A percentile compares a stretch with the other conserved stretches of the same genome.
Conservation (phyloP, 169 alveolate species). For the Plasmodium malariae region DNA sequence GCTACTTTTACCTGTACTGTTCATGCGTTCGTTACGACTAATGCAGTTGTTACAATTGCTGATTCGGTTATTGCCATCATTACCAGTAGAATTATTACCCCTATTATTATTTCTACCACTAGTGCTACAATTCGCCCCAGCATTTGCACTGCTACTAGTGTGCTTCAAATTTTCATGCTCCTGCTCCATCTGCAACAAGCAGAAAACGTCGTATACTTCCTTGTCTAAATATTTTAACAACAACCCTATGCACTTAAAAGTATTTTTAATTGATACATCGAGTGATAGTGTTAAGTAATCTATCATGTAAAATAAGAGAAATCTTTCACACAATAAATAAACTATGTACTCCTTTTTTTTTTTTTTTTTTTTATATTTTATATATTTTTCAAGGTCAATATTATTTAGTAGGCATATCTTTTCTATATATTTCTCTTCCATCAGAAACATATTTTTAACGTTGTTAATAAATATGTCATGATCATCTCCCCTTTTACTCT, state of each 20-base stretch:
- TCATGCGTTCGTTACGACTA: not conserved
- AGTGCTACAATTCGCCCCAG: too few relatives aligned
- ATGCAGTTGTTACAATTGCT: not conserved
- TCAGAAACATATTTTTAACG: slow-evolving; percentile 39
- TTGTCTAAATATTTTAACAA: slow-evolving; percentile 49
- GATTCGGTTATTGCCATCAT: not conserved
- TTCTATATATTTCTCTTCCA: slow-evolving; percentile 63
- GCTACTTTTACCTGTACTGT: not conserved
- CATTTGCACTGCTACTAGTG: not conserved
- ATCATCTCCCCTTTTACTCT: not conserved
- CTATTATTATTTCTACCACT: too few relatives aligned
- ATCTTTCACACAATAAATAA: slow-evolving; percentile 60
- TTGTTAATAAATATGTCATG: slow-evolving; percentile 16
- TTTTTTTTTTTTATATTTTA: slow-evolving; percentile 65
- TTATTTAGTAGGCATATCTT: slow-evolving; percentile 65
- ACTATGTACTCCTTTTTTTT: slow-evolving; percentile 67
- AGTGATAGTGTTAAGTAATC: slow-evolving; percentile 65
- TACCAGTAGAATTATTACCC: not conserved
- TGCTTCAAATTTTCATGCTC: slow-evolving; percentile 48
- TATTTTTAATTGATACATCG: slow-evolving; percentile 60
- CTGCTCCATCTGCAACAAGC: slow-evolving; percentile 63
- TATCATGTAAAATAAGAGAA: slow-evolving; percentile 63
- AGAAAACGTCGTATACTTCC: slow-evolving; percentile 62
- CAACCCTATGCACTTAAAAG: slow-evolving; percentile 54
- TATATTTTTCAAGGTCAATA: slow-evolving; percentile 48